phyloP scores from a whole-genome alignment of 257 asterid species.

The Nicotiana sylvestris region DNA sequence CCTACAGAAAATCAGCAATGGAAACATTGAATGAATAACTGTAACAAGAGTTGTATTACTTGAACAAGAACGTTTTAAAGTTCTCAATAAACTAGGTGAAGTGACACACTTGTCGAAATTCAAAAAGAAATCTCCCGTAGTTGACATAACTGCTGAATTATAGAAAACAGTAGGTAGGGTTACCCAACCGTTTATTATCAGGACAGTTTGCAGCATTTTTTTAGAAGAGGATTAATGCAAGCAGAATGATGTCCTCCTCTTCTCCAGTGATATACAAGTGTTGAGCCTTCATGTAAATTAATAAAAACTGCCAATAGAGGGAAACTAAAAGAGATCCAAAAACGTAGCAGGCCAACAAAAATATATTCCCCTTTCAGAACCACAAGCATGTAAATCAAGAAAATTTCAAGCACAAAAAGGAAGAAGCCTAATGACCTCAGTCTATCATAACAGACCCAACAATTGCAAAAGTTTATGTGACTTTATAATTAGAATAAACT shows the following conservation, averaged over 20 bases:
- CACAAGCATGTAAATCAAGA: neutral
- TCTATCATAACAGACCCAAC: neutral
- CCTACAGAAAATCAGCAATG: slow-evolving; percentile 42
- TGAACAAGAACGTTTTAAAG: neutral
- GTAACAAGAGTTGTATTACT: slow-evolving; percentile 3
- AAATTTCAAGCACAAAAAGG: neutral
- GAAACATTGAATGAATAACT: neutral
- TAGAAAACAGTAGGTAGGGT: neutral
- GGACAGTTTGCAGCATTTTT: neutral
- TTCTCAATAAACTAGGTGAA: slow-evolving; percentile 5
- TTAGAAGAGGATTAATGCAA: neutral
- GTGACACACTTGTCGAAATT: neutral
- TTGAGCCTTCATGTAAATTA: neutral
- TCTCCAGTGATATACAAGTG: neutral
- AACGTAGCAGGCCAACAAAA: neutral
- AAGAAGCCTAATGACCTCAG: neutral
- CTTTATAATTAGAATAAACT: neutral
- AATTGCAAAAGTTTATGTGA: neutral
- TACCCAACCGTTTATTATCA: neutral
- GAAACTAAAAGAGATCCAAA: neutral
- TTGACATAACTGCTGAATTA: neutral
- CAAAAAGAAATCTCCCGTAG: neutral
- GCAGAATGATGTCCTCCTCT: neutral
- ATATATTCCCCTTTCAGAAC: neutral
- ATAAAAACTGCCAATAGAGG: neutral